Base-by-base conservation (phyloP, 2,329 filamentous ascomycete species). In the Penicillium italicum region DNA sequence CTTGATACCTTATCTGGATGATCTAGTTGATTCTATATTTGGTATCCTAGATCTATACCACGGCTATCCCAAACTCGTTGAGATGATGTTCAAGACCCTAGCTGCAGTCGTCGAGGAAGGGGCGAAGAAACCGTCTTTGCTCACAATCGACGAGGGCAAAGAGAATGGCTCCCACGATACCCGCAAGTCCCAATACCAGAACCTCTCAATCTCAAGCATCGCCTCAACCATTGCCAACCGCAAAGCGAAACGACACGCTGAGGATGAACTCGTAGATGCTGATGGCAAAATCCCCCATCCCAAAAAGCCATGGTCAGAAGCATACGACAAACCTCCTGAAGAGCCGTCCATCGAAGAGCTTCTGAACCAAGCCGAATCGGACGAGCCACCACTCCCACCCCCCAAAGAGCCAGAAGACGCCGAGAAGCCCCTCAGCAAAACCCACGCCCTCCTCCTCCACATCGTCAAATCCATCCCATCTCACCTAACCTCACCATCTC, bases 31-130 rank as follows among this genome's bases (percentile, higher is more conserved):
- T 5, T 93, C 90, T 0, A 91, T 99, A 37, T 97, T 99, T 71
- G 88, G 89, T 0, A 91, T 92, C 0, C 77, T 99, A n/a, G 91
- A 97, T 63, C 90, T 91, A 66, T 99, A 94, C 66, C 94, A 99
- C 66, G 94, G 94, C 1, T 97, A 99, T 70, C 86, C 91, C 0
- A 76, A 82, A 18, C 85, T 99, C 54, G 92, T 96, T 0, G 91
- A 96, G 68, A 83, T 86, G 43, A 78, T 99, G 6, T 99, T 97
- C 70, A 79, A 83, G 1, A 91, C 96, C 0, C 76, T 99, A 5
- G 86, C 85, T 51, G 89, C 91, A 57, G 85, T 97, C 54, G 90
- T 94, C 11, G 85, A 90, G 50, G 90, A 96, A 74, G 90, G 90
- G 4, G 84, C 86, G 11, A 87, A 84, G 60, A 74, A 75, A 31